These are phyloP conservation scores for Macrophomina pseudophaseolina DNA, from an alignment of 2,329 filamentous ascomycete genomes.

Conservation along the genomic window DNA sequence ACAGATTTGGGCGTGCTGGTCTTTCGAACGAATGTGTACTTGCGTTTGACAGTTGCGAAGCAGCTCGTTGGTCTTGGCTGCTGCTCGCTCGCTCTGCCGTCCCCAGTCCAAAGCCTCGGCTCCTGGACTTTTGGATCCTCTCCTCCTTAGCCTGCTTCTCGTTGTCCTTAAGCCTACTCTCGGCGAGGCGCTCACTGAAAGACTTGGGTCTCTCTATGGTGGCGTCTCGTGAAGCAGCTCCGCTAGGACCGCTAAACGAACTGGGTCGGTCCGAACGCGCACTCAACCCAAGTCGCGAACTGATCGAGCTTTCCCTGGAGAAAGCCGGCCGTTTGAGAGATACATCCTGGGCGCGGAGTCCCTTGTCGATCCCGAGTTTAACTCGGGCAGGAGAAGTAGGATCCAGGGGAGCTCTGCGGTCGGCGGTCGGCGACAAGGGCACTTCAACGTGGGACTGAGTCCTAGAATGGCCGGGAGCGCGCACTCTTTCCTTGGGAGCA, in stretches of 20 bases:
- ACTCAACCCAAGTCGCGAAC: conserved; percentile 1
- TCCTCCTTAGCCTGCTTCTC: conserved; percentile 51
- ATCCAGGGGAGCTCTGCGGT: conserved; percentile 52
- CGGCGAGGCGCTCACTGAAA: conserved; percentile 86
- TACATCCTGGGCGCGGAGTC: conserved; percentile 77
- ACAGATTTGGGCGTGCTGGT: conserved; percentile 1
- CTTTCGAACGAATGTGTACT: conserved; percentile 15
- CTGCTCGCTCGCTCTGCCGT: conserved; percentile 26
- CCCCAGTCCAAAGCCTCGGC: conserved; percentile 45
- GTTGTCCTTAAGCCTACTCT: conserved; percentile 58
- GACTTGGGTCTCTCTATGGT: conserved; percentile 51
- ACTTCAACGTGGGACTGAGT: conserved; percentile 64
- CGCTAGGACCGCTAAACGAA: conserved; percentile 11
- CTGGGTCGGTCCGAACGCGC: conserved; percentile 18
- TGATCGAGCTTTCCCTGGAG: neutral
- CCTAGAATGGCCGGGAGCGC: neutral
- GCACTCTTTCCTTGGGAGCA: conserved; percentile 29
- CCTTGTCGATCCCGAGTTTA: conserved; percentile 87
- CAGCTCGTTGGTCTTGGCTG: conserved; percentile 27
- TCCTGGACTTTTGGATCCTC: conserved; percentile 49
- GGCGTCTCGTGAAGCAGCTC: neutral
- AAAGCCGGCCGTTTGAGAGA: conserved; percentile 76
- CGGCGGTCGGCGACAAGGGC: conserved; percentile 71
- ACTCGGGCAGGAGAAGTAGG: conserved; percentile 80
- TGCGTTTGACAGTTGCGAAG: conserved; percentile 22